phyloP scores from a whole-genome alignment of 441 rosid species.

The Rhodomyrtus psidioides region DNA sequence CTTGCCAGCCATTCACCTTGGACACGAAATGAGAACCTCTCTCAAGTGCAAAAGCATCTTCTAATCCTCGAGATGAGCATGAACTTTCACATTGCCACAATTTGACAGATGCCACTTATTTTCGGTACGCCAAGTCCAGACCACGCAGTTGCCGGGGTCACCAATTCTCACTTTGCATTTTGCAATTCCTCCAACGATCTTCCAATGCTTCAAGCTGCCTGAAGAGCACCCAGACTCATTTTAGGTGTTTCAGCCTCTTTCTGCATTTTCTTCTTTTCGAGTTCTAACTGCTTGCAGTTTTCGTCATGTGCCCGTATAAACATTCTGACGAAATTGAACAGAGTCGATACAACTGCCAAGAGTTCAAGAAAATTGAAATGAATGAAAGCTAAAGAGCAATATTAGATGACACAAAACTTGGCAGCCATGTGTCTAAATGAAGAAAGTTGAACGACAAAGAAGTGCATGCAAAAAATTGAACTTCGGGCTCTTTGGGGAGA shows the following conservation, averaged over 20 bases:
- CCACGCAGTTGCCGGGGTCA: background rate
- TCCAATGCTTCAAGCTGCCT: background rate
- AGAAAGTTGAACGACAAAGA: background rate
- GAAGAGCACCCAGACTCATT: conserved; percentile 25
- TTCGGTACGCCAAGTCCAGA: background rate
- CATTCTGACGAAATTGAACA: conserved; percentile 64
- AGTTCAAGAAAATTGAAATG: background rate
- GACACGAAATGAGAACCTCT: background rate
- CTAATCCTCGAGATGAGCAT: background rate
- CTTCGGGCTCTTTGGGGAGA: background rate
- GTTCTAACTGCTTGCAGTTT: conserved; percentile 68
- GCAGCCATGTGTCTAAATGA: background rate
- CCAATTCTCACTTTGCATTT: background rate
- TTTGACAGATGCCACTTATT: background rate
- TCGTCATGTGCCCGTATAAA: conserved; percentile 73
- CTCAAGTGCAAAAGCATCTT: background rate
- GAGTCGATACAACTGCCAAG: conserved; percentile 63
- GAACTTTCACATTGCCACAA: background rate
- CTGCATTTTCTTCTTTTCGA: conserved; percentile 36
- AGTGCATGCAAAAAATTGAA: background rate
- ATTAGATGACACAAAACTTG: background rate
- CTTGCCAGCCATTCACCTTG: background rate
- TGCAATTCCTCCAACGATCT: background rate
- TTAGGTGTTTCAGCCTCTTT: conserved; percentile 43
- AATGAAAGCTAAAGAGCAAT: conserved; percentile 4